These are phyloP conservation scores for Wickerhamomyces xylosicus DNA, from an alignment of 805 yeast species.

Conservation along the genomic window DNA sequence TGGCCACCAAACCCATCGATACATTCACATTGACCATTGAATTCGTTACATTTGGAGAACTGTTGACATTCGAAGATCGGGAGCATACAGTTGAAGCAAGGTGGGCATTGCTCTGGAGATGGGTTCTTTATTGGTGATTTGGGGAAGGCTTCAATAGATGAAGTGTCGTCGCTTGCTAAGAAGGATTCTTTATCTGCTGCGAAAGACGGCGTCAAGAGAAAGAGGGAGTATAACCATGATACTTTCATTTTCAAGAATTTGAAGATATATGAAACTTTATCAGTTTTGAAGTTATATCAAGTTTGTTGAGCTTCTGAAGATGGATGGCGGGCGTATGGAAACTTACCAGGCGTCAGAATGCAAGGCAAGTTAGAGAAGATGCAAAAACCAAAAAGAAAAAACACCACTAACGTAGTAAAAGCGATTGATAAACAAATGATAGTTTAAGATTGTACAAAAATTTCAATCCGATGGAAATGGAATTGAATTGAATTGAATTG, in stretches of 20 bases:
- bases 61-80: slow-evolving; percentile 89
- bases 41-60: slow-evolving; percentile 79
- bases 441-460: too few species aligned
- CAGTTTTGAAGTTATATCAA: too few species aligned
- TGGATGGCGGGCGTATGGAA: too few species aligned
- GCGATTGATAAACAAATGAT: too few species aligned
- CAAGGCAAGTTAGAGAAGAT: too few species aligned
- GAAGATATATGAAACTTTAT: too few species aligned
- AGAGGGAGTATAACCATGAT: neutral
- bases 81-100: slow-evolving; percentile 90
- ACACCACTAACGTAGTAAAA: too few species aligned
- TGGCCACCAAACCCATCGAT: slow-evolving; percentile 88
- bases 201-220: neutral
- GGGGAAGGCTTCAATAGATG: neutral
- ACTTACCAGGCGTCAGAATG: too few species aligned
- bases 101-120: slow-evolving; percentile 51
- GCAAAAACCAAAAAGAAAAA: too few species aligned
- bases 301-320: too few species aligned
- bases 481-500: too few species aligned
- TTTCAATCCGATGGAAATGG: too few species aligned
- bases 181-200: neutral
- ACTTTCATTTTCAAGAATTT: neutral
- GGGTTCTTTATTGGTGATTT: neutral
- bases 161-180: neutral
- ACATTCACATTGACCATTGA: slow-evolving; percentile 88